These are phyloP conservation scores for Gnomoniopsis sp. DNA, from an alignment of 2,329 filamentous ascomycete species.

Conservation along the genomic window DNA sequence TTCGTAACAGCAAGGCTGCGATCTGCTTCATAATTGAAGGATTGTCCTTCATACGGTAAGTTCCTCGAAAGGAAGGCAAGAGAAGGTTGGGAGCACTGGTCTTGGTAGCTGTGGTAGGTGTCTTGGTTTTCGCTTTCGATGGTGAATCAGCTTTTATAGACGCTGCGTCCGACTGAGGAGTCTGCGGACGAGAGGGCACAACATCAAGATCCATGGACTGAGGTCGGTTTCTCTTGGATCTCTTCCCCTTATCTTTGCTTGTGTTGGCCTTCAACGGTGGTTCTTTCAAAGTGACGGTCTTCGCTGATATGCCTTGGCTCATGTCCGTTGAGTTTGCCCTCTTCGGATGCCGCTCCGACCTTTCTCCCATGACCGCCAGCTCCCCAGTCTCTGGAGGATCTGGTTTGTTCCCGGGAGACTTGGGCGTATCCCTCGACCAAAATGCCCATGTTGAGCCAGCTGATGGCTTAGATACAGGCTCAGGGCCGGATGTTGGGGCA, in stretches of 20 bases:
- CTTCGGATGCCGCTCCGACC: slow-evolving; percentile 53
- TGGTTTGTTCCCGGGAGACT: slow-evolving; percentile 28
- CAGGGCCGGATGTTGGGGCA: slow-evolving; percentile 29
- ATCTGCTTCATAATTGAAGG: slow-evolving; percentile 70
- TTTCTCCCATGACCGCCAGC: slow-evolving; percentile 55
- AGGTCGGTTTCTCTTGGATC: slow-evolving; percentile 43
- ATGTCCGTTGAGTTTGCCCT: slow-evolving; percentile 43
- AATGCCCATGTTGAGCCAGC: slow-evolving; percentile 74
- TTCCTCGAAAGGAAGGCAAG: slow-evolving; percentile 65
- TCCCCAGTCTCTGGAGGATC: slow-evolving; percentile 40
- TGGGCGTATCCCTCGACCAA: slow-evolving; percentile 62
- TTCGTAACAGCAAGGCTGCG: slow-evolving; percentile 52
- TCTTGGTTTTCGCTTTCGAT: slow-evolving; percentile 34
- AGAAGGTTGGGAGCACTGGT: slow-evolving; percentile 56
- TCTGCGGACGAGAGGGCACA: slow-evolving; percentile 31
- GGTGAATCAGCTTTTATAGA: slow-evolving; percentile 22
- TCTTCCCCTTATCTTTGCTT: slow-evolving; percentile 28
- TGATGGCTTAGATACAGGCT: slow-evolving; percentile 37
- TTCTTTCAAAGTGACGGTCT: slow-evolving; percentile 31
- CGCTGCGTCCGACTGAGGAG: slow-evolving; percentile 29
- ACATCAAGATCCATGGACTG: slow-evolving; percentile 47
- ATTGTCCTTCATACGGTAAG: slow-evolving; percentile 64
- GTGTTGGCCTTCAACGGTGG: slow-evolving; percentile 26
- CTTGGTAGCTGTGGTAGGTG: slow-evolving; percentile 40
- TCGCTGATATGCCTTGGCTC: slow-evolving; percentile 19